A percentile compares a stretch with the other conserved stretches of the same genome.
phyloP scores from a whole-genome alignment of 805 yeast species.

The Kurtzmaniella fragi region DNA sequence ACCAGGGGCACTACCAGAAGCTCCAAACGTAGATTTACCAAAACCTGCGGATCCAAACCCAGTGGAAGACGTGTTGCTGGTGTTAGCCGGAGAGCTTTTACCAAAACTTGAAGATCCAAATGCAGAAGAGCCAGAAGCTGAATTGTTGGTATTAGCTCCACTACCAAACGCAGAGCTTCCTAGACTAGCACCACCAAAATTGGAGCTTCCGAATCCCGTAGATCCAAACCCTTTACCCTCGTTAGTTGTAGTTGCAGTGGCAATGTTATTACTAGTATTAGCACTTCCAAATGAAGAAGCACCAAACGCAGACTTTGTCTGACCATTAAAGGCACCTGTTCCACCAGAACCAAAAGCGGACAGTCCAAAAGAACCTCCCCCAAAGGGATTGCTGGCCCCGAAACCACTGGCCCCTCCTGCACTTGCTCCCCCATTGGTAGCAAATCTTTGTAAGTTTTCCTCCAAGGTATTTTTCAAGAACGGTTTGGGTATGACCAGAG shows the following conservation, averaged over 20 bases:
- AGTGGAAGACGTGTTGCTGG: conserved; percentile 2
- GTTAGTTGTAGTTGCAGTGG: background rate
- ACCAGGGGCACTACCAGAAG: background rate
- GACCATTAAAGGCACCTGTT: conserved; percentile 1
- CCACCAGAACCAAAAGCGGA: conserved; percentile 5
- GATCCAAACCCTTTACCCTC: conserved; percentile 1
- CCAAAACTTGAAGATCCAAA: conserved; percentile 5
- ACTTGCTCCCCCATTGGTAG: conserved; percentile 15
- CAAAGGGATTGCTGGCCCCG: conserved; percentile 8
- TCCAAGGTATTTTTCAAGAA: conserved; percentile 25
- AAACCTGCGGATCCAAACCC: conserved; percentile 8
- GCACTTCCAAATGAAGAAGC: background rate
- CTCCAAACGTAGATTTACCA: conserved; percentile 8
- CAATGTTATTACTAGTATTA: background rate
- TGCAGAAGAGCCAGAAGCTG: conserved; percentile 9
- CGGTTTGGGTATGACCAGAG: conserved; percentile 15
- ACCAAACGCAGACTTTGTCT: conserved; percentile 1
- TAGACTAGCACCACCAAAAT: too few relatives aligned
- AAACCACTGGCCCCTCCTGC: conserved; percentile 6
- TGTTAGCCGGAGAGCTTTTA: conserved; percentile 7
- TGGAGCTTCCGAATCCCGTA: too few relatives aligned
- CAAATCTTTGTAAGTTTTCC: conserved; percentile 20
- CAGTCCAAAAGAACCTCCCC: conserved; percentile 1
- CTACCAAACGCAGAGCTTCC: conserved; percentile 10
- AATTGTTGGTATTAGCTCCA: conserved; percentile 1